phyloP scores from a whole-genome alignment of 495 filamentous ascomycete species.

The Penicillium canescens region DNA sequence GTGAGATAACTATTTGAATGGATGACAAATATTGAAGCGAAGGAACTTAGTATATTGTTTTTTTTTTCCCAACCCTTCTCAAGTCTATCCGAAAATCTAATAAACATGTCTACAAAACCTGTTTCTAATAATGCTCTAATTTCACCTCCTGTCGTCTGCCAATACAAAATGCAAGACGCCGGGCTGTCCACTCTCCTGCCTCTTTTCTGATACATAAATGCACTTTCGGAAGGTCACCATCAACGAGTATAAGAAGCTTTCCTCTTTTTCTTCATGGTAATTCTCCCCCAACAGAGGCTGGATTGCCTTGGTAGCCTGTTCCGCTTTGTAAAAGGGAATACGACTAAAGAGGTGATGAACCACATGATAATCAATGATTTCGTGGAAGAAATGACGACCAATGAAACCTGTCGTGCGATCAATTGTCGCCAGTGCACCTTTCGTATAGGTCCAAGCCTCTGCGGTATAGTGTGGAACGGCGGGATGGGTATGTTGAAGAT shows the following conservation, averaged over 20 bases:
- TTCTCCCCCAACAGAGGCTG: constrained; percentile 78
- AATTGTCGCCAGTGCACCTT: constrained; percentile 80
- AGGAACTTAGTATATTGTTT: no score
- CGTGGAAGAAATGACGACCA: constrained; percentile 79
- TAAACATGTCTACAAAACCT: not conserved
- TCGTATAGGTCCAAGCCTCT: constrained; percentile 77
- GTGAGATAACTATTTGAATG: no score
- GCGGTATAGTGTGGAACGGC: constrained; percentile 76
- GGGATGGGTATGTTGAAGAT: constrained; percentile 85
- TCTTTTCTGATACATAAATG: constrained; percentile 22
- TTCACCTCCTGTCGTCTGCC: constrained; percentile 8
- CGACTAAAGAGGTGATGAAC: constrained; percentile 81
- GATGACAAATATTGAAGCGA: no score
- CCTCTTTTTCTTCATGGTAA: constrained; percentile 64
- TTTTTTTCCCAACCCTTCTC: no score
- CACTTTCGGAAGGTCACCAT: constrained; percentile 25
- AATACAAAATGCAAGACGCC: constrained; percentile 24
- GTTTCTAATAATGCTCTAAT: not conserved
- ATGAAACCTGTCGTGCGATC: constrained; percentile 89
- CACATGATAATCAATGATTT: constrained; percentile 88
- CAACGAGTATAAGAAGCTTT: constrained; percentile 24
- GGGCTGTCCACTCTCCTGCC: not conserved
- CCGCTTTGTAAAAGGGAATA: constrained; percentile 88
- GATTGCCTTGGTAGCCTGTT: constrained; percentile 82
- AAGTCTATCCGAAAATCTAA: not conserved